phyloP scores from a whole-genome alignment of 306 rosid species.

The Mucuna pruriens region DNA sequence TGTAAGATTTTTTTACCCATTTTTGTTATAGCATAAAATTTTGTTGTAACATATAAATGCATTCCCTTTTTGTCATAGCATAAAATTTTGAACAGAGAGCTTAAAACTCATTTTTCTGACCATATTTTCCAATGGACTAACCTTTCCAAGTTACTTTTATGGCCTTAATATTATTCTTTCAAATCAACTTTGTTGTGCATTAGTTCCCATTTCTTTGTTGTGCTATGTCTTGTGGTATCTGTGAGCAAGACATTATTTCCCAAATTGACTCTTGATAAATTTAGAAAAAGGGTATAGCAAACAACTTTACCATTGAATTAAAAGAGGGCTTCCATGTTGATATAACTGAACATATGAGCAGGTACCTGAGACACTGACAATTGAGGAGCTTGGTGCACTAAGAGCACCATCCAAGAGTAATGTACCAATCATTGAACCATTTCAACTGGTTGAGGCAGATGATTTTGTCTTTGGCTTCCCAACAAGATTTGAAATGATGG shows the following conservation, averaged over 20 bases:
- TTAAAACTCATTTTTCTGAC: too few relatives aligned
- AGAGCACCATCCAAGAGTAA: slow-evolving; percentile 75
- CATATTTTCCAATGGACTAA: neutral
- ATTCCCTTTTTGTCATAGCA: neutral
- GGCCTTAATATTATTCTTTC: neutral
- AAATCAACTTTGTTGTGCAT: too few relatives aligned
- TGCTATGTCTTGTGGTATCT: too few relatives aligned
- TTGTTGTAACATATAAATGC: too few relatives aligned
- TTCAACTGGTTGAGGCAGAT: slow-evolving; percentile 66
- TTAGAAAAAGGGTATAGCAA: neutral
- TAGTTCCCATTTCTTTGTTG: too few relatives aligned
- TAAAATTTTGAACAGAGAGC: too few relatives aligned
- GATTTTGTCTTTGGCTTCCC: slow-evolving; percentile 76
- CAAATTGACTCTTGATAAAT: neutral
- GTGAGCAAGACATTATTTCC: neutral
- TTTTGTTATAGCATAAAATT: too few relatives aligned
- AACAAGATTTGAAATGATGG: slow-evolving; percentile 33
- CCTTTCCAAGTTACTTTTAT: neutral
- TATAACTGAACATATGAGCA: slow-evolving; percentile 34
- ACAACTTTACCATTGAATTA: neutral
- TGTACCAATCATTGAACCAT: slow-evolving; percentile 53
- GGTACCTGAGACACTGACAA: slow-evolving; percentile 69
- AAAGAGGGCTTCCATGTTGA: neutral
- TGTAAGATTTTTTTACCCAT: too few relatives aligned
- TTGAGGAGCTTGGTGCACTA: slow-evolving; percentile 62